phyloP scores from a whole-genome alignment of 129 eudicot species.

The Flaveria sonorensis region DNA sequence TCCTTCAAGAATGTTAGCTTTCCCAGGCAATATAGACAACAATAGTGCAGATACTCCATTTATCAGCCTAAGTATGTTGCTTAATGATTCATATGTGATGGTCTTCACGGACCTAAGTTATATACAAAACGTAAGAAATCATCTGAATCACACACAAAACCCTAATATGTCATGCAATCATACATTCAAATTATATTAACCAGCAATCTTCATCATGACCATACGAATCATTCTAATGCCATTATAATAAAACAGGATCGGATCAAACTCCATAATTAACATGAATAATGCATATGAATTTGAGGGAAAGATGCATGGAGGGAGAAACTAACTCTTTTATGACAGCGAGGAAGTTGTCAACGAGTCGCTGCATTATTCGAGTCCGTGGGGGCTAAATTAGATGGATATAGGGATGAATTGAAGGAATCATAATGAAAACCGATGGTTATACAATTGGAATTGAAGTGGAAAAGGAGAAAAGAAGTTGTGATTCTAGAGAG shows the following conservation, averaged over 20 bases:
- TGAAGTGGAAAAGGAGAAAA: constrained; percentile 11
- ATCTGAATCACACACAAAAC: not conserved
- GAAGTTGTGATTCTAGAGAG: constrained; percentile 23
- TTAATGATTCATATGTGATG: constrained; percentile 75
- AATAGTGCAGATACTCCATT: constrained; percentile 88
- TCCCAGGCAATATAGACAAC: constrained; percentile 82
- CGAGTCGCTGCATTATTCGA: constrained; percentile 62
- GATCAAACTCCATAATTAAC: not conserved
- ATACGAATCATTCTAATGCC: not conserved
- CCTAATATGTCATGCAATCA: not conserved
- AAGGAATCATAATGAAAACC: not conserved
- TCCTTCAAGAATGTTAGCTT: constrained; percentile 86
- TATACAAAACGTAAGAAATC: not conserved
- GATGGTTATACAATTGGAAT: constrained; percentile 6
- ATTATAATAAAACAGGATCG: not conserved
- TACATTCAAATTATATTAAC: not conserved
- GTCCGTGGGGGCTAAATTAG: not conserved
- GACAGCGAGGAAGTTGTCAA: constrained; percentile 79
- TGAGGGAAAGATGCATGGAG: not conserved
- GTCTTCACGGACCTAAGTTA: constrained; percentile 86
- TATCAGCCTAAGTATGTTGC: constrained; percentile 72
- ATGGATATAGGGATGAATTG: not conserved
- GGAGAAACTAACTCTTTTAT: constrained; percentile 66
- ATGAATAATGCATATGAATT: constrained; percentile 2
- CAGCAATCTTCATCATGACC: not conserved